Percentiles rank a stretch among this genome's conserved stretches.
phyloP scores from a whole-genome alignment of 2,329 filamentous ascomycete genomes.

The Diplodia intermedia region DNA sequence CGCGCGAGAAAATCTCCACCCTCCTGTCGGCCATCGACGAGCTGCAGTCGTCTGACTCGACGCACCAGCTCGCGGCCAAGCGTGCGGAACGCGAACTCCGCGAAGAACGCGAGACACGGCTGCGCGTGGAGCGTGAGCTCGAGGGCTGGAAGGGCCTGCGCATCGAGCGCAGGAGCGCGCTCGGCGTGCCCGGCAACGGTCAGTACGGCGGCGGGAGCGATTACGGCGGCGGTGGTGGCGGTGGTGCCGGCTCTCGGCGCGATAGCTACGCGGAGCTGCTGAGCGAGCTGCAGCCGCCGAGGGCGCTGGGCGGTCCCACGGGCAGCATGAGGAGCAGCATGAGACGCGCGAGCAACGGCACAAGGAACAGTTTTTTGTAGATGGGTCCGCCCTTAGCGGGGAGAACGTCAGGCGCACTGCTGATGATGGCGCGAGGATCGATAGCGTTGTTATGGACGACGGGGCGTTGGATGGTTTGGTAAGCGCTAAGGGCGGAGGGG shows the following conservation, averaged over 20 bases:
- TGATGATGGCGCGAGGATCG: neutral
- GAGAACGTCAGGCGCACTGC: neutral
- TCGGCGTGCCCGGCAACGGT: slow-evolving; percentile 41
- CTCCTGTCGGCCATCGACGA: slow-evolving; percentile 92
- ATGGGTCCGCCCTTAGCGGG: slow-evolving; percentile 32
- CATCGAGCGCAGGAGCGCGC: slow-evolving; percentile 60
- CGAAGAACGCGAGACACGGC: slow-evolving; percentile 82
- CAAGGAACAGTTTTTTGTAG: slow-evolving; percentile 33
- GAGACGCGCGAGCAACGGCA: slow-evolving; percentile 16
- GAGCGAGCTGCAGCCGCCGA: slow-evolving; percentile 29
- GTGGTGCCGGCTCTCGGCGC: slow-evolving; percentile 50
- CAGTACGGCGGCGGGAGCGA: neutral
- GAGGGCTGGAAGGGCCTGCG: slow-evolving; percentile 79
- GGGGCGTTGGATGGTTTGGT: neutral
- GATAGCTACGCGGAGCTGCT: slow-evolving; percentile 41
- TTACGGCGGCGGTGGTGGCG: slow-evolving; percentile 50
- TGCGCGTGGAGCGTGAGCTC: slow-evolving; percentile 85
- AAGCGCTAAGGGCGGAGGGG: slow-evolving; percentile 27
- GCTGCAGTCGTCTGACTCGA: slow-evolving; percentile 84
- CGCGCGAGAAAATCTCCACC: slow-evolving; percentile 89
- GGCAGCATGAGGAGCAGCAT: slow-evolving; percentile 21
- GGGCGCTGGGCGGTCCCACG: neutral
- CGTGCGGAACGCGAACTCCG: slow-evolving; percentile 88
- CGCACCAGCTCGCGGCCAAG: slow-evolving; percentile 79
- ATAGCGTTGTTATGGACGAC: slow-evolving; percentile 10